Evolutionary conservation across 1,284 basidiomycete species (phyloP), one percentile per base, ranked within the genome.

Genomic region (Leccinum variabile): DNA sequence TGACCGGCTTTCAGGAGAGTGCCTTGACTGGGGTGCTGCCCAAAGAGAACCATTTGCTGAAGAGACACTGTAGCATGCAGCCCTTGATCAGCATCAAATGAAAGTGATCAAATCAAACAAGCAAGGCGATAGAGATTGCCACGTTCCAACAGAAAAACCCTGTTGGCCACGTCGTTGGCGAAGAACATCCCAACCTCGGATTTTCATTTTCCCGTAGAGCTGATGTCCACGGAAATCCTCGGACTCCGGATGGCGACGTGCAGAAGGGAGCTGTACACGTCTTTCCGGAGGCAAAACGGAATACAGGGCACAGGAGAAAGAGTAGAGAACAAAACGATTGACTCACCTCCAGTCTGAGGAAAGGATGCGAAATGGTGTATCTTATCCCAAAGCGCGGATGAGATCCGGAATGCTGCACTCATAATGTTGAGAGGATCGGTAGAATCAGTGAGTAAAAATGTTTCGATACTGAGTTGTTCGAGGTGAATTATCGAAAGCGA

Each of bases 351-450:
- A 2, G 92, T 94, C 78, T 95, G 94, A 1, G 94, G 94, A 77
- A 97, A 97, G 1, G 91, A 91, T 0, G 95, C 94, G 78, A 94
- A 97, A 73, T 97, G 92, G 77, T 92, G 89, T 63, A 97, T 95
- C 80, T 87, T 91, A 79, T 96, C 91, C 92, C 94, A 95, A 69
- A 97, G 82, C 16, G 85, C 82, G 59, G 89, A 79, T 37, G 88
- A 84, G 65, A 95, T 94, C 66, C 87, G 83, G 75, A 90, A 92
- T 35, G 62, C 70, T 9, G 72, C 70, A 57, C 66, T 73, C 70
- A 71, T 71, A 60, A 32, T 62, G 56, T 28, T 5, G 5, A 33
- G 9, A 10, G 39, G 22, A 58, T 18, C 18, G 54, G 11, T 16
- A 54, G 39, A n/a, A 57, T 18, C 16, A 52, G 14, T 56, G 25